Conservation (phyloP, 352 stramenopile genomes). For the Phytophthora citrophthora region DNA sequence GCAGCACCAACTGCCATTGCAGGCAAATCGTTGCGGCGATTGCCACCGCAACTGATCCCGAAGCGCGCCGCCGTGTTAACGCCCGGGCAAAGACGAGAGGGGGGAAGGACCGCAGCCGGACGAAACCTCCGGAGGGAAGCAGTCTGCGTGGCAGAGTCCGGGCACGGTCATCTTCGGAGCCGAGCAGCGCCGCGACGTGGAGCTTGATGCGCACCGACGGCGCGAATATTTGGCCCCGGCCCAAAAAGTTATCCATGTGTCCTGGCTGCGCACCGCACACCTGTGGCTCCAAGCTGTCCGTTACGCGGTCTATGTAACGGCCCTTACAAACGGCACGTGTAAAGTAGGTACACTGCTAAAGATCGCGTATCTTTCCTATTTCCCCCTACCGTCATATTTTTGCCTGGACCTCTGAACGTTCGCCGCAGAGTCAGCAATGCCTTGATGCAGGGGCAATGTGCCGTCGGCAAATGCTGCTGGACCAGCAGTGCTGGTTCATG, state of each 20-base stretch:
- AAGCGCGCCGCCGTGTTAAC: conserved; percentile 12
- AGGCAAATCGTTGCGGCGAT: conserved; percentile 19
- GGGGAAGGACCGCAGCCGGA: conserved; percentile 24
- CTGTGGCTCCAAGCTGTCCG: conserved; percentile 14
- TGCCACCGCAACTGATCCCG: conserved; percentile 9
- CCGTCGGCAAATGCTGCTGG: not conserved
- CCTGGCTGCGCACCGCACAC: not conserved
- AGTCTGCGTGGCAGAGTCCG: conserved; percentile 25
- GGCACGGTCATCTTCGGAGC: conserved; percentile 1
- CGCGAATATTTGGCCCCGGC: conserved; percentile 25
- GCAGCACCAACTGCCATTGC: not conserved
- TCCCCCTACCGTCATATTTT: conserved; percentile 8
- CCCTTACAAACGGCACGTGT: conserved; percentile 14
- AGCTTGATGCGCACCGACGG: conserved; percentile 10
- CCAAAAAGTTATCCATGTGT: conserved; percentile 24
- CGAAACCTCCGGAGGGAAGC: conserved; percentile 3
- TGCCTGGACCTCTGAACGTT: conserved; percentile 25
- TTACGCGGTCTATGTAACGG: conserved; percentile 22
- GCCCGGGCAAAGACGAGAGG: conserved; percentile 22
- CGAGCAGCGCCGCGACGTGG: not conserved
- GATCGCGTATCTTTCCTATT: conserved; percentile 31
- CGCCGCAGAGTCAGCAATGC: conserved; percentile 13
- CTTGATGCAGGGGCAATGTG: no score
- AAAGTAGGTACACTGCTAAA: conserved; percentile 25
- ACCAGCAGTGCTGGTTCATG: not conserved